phyloP scores from a whole-genome alignment of 148 eudicot species.

The Fagopyrum tataricum region DNA sequence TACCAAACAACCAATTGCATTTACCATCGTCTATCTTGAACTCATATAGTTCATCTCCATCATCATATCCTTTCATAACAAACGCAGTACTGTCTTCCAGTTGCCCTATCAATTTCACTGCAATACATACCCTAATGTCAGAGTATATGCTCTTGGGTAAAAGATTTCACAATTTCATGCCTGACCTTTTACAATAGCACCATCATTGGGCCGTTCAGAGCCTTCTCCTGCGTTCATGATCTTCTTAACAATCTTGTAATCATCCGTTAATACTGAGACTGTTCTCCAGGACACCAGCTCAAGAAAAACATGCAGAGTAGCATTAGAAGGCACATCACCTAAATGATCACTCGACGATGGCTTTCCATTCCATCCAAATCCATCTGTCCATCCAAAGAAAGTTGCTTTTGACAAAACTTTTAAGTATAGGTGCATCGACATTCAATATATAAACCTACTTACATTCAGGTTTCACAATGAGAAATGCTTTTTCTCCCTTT shows the following conservation, averaged over 20 bases:
- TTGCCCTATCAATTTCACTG: conserved; percentile 92
- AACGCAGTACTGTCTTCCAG: conserved; percentile 79
- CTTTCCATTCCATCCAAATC: conserved; percentile 88
- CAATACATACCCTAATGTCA: neutral
- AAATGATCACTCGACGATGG: conserved; percentile 53
- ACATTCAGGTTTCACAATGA: conserved; percentile 91
- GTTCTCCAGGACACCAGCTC: conserved; percentile 87
- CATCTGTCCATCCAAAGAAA: conserved; percentile 36
- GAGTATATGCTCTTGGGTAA: neutral
- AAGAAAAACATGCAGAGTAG: conserved; percentile 53
- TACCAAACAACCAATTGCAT: neutral
- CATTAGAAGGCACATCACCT: conserved; percentile 84
- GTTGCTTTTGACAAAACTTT: neutral
- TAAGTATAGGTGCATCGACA: too few relatives aligned
- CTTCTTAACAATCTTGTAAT: conserved; percentile 83
- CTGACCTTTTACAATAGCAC: conserved; percentile 69
- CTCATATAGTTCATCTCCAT: conserved; percentile 59
- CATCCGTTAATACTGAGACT: conserved; percentile 64
- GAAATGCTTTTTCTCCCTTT: conserved; percentile 82
- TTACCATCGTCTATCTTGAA: conserved; percentile 93
- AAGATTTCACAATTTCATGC: neutral
- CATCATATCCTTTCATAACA: conserved; percentile 60
- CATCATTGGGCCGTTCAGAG: conserved; percentile 8
- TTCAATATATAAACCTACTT: conserved; percentile 31
- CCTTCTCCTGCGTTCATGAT: conserved; percentile 81